Percentiles rank a stretch among this genome's conserved stretches.
These are phyloP conservation scores for Cucumis sativus DNA, from an alignment of 306 rosid genomes.

Conservation along the genomic window DNA sequence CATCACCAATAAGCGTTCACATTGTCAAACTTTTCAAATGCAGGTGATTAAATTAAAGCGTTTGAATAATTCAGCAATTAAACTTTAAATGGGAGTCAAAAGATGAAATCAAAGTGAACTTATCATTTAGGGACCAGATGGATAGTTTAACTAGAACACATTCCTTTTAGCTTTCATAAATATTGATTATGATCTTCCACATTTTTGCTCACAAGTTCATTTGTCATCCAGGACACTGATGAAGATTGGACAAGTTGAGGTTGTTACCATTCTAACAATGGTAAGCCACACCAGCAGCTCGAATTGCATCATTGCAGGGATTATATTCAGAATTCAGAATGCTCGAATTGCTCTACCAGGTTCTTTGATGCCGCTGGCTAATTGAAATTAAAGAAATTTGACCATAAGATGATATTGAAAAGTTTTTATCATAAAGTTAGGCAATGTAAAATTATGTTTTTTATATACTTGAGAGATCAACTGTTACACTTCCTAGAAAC, in stretches of 20 bases:
- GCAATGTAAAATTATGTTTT: neutral
- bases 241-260: constrained; percentile 8
- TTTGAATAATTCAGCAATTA: neutral
- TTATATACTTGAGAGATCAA: neutral
- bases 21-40: neutral
- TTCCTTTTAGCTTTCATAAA: neutral
- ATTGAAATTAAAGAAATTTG: neutral
- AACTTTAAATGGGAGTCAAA: neutral
- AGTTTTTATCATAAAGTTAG: neutral
- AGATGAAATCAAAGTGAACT: neutral
- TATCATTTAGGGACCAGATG: neutral
- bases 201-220: neutral
- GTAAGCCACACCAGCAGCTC: neutral
- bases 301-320: neutral
- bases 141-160: neutral
- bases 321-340: neutral
- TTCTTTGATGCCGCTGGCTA: neutral
- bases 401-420: neutral
- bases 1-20: neutral
- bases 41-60: neutral
- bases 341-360: neutral
- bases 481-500: neutral
- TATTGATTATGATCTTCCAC: neutral
- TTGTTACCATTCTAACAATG: neutral
- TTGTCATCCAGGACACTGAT: constrained; percentile 1